Percentiles rank a stretch among this genome's conserved stretches.
Evolutionary conservation across 768 basidiomycete genomes (phyloP).

Genomic region (Melanogaster broomeanus): DNA sequence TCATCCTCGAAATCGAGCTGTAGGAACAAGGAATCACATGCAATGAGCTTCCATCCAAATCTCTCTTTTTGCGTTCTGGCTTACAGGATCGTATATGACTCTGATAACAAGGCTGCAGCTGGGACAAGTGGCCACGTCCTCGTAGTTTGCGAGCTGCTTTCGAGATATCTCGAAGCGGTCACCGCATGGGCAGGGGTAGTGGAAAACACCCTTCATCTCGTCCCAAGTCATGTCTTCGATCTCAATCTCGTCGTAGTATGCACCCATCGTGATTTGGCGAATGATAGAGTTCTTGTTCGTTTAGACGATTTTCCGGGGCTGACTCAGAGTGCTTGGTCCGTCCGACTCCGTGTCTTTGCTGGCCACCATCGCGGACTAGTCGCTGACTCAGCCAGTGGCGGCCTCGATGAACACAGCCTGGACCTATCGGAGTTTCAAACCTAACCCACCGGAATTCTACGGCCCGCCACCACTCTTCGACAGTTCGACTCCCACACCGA

Average conservation of each 20-base stretch:
- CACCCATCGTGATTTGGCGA: slow-evolving; percentile 53
- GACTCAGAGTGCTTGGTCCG: too few relatives aligned
- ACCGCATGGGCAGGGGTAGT: slow-evolving; percentile 97
- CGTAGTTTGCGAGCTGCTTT: slow-evolving; percentile 80
- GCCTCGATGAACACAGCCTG: too few relatives aligned
- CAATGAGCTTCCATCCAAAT: slow-evolving; percentile 8
- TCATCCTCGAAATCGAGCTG: slow-evolving; percentile 88
- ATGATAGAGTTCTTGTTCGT: too few relatives aligned
- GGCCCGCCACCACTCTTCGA: too few relatives aligned
- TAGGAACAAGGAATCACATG: not conserved
- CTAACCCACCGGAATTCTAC: too few relatives aligned
- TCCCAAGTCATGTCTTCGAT: slow-evolving; percentile 98
- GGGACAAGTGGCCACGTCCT: slow-evolving; percentile 95
- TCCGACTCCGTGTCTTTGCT: too few relatives aligned
- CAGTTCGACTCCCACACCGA: too few relatives aligned
- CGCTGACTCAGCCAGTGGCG: too few relatives aligned
- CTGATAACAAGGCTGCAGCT: slow-evolving; percentile 93
- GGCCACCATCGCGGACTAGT: too few relatives aligned
- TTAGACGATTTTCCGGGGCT: not conserved
- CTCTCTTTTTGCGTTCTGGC: slow-evolving; percentile 29
- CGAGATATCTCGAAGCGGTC: slow-evolving; percentile 96
- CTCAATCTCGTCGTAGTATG: slow-evolving; percentile 95
- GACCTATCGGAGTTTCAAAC: too few relatives aligned
- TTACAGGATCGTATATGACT: slow-evolving; percentile 92
- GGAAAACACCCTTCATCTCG: slow-evolving; percentile 75